phyloP scores from a whole-genome alignment of 768 basidiomycete genomes.

The Podaxis rugospora region DNA sequence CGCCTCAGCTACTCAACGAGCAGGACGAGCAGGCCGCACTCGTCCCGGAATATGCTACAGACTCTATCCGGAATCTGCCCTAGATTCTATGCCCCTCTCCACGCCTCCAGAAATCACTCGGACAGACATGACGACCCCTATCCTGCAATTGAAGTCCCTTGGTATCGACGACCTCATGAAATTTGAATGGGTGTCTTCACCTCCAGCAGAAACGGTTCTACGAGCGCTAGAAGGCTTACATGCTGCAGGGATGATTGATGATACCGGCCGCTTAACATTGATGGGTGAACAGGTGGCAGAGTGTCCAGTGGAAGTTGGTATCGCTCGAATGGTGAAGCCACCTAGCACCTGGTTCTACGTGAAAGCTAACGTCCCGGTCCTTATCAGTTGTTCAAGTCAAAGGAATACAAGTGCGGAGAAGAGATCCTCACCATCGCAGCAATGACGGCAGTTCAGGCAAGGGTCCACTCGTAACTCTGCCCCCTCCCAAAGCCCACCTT shows the following conservation, averaged over 20 bases:
- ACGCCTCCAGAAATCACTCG: conserved; percentile 90
- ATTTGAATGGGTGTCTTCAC: conserved; percentile 92
- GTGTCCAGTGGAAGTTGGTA: conserved; percentile 87
- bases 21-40: conserved; percentile 93
- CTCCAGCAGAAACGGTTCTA: conserved; percentile 81
- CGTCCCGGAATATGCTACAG: conserved; percentile 91
- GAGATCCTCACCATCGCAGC: conserved; percentile 95
- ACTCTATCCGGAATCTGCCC: conserved; percentile 68
- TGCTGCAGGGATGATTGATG: conserved; percentile 78
- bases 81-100: conserved; percentile 56
- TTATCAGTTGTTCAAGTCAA: conserved; percentile 76
- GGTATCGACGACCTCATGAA: conserved; percentile 95
- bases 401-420: conserved; percentile 85
- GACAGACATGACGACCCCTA: conserved; percentile 85
- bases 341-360: background rate
- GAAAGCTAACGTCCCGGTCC: background rate
- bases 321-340: conserved; percentile 84
- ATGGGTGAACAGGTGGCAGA: conserved; percentile 89
- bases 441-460: conserved; percentile 88
- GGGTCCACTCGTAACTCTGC: conserved; percentile 3
- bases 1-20: conserved; percentile 89
- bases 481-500: background rate
- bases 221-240: conserved; percentile 83
- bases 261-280: conserved; percentile 70
- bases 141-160: conserved; percentile 90